Evolutionary conservation across 2,329 filamentous ascomycete species (phyloP).

Genomic region (Trichoderma simmonsii): DNA sequence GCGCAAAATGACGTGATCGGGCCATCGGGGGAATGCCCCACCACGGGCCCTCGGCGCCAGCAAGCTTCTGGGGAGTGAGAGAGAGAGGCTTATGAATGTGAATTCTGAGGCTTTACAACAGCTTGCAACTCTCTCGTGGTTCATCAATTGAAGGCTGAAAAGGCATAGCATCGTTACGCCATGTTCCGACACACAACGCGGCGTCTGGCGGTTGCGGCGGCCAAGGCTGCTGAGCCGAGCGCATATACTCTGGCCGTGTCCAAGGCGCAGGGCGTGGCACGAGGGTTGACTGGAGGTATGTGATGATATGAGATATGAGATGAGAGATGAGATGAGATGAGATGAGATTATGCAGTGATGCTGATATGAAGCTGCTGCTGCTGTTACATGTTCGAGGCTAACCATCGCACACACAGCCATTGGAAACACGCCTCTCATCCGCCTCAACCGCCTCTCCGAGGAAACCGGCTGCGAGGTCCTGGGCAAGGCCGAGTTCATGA

Average conservation of each 20-base stretch:
- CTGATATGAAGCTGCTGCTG: background rate
- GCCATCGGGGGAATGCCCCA: slow-evolving; percentile 16
- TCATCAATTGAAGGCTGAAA: background rate
- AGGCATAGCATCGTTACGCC: background rate
- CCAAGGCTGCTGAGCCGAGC: slow-evolving; percentile 45
- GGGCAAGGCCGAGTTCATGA: slow-evolving; percentile 98
- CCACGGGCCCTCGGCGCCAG: slow-evolving; percentile 18
- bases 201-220: slow-evolving; percentile 59
- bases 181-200: slow-evolving; percentile 72
- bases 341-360: background rate
- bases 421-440: slow-evolving; percentile 93
- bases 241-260: slow-evolving; percentile 69
- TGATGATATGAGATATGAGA: slow-evolving; percentile 52
- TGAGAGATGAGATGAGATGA: slow-evolving; percentile 24
- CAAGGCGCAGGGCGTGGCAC: slow-evolving; percentile 73
- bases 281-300: slow-evolving; percentile 77
- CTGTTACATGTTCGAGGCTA: background rate
- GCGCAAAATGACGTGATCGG: slow-evolving; percentile 25
- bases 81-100: background rate
- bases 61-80: background rate
- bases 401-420: slow-evolving; percentile 63
- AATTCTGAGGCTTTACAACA: background rate
- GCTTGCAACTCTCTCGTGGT: background rate
- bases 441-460: slow-evolving; percentile 80
- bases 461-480: slow-evolving; percentile 91